A percentile compares a stretch with the other conserved stretches of the same genome.
phyloP scores from a whole-genome alignment of 2,329 filamentous ascomycete species.

The Pyricularia pennisetigena region DNA sequence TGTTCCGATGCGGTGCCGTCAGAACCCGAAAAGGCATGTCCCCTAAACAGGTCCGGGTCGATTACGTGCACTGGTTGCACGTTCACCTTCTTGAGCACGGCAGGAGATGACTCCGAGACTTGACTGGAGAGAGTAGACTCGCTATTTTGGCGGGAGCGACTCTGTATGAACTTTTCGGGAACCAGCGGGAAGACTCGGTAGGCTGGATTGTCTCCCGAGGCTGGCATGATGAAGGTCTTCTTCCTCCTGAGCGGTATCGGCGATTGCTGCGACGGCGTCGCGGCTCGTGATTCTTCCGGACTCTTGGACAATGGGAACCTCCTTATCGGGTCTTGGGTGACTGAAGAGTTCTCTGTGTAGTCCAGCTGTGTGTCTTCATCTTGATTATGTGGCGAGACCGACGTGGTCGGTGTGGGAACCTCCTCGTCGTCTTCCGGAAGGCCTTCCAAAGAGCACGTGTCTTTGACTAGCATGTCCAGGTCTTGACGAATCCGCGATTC shows the following conservation, averaged over 20 bases:
- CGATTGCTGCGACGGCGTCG: neutral
- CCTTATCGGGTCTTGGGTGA: neutral
- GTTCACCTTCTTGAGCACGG: neutral
- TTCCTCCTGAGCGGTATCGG: neutral
- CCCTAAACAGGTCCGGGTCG: neutral
- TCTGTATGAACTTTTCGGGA: constrained; percentile 1
- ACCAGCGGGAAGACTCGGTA: constrained; percentile 7
- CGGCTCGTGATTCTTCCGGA: neutral
- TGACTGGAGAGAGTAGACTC: constrained; percentile 1
- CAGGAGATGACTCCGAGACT: neutral
- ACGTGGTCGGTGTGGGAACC: neutral
- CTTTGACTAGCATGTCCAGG: constrained; percentile 38
- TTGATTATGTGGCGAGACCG: neutral
- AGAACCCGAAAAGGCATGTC: neutral
- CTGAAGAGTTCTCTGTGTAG: neutral
- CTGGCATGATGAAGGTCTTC: neutral
- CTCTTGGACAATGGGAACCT: neutral
- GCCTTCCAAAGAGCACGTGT: constrained; percentile 36
- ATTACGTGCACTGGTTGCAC: neutral
- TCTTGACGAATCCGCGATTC: constrained; percentile 35
- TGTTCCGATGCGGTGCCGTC: neutral
- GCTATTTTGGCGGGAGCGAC: neutral
- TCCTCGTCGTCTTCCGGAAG: constrained; percentile 15
- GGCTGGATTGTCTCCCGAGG: neutral
- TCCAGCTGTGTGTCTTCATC: neutral